phyloP scores from a whole-genome alignment of 2,329 filamentous ascomycete species.

The Alternaria solani region DNA sequence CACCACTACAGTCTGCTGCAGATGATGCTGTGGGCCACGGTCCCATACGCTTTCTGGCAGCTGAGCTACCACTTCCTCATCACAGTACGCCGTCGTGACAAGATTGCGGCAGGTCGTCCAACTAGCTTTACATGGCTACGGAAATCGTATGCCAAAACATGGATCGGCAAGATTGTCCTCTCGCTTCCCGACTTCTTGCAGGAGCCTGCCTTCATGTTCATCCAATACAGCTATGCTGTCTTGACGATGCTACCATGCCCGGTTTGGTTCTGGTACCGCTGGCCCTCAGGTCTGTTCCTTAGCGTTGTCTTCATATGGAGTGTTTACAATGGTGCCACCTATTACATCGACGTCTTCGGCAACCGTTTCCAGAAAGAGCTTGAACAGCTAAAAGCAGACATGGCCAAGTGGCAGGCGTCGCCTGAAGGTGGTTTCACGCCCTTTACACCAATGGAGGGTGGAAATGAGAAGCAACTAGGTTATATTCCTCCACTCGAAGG shows the following conservation, averaged over 20 bases:
- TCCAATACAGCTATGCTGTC: conserved; percentile 91
- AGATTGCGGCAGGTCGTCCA: conserved; percentile 93
- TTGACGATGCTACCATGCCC: conserved; percentile 94
- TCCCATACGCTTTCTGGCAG: conserved; percentile 95
- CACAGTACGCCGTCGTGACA: conserved; percentile 89
- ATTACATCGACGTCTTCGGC: conserved; percentile 98
- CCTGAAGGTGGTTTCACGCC: conserved; percentile 38
- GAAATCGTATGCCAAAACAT: conserved; percentile 86
- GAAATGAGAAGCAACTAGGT: conserved; percentile 36
- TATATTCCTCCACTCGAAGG: conserved; percentile 43
- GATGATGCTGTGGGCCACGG: conserved; percentile 94
- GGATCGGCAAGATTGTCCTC: conserved; percentile 86
- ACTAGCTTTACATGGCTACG: conserved; percentile 98
- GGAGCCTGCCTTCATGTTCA: conserved; percentile 92
- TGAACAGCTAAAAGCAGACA: conserved; percentile 85
- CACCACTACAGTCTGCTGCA: conserved; percentile 80
- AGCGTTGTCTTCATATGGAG: conserved; percentile 89
- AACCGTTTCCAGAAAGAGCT: conserved; percentile 96
- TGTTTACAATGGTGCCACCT: conserved; percentile 95
- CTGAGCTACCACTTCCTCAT: conserved; percentile 93
- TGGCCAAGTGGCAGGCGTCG: conserved; percentile 79
- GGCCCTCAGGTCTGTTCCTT: conserved; percentile 80
- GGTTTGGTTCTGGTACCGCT: conserved; percentile 90
- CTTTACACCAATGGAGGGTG: conserved; percentile 33
- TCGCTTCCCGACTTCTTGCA: conserved; percentile 78